These are phyloP conservation scores for Paramecium bursaria DNA, from an alignment of 73 alveolate genomes.

Conservation along the genomic window DNA sequence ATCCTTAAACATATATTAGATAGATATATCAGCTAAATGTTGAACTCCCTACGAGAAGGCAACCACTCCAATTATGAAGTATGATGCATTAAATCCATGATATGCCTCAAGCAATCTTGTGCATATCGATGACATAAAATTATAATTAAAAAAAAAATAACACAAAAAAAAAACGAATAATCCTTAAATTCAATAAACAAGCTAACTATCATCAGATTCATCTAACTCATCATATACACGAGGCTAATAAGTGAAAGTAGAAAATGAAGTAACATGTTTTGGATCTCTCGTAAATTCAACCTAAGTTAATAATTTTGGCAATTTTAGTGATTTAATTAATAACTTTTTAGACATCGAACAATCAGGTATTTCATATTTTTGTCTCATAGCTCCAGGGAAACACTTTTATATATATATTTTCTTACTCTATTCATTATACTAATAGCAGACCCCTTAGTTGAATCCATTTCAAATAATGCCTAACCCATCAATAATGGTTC, in stretches of 20 bases:
- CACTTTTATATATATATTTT: neutral
- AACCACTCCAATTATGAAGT: constrained; percentile 29
- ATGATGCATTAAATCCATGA: constrained; percentile 12
- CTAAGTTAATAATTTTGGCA: constrained; percentile 29
- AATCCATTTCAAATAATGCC: constrained; percentile 36
- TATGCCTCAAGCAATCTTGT: too few relatives aligned
- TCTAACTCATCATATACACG: too few relatives aligned
- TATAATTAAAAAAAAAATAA: too few relatives aligned
- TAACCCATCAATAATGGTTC: constrained; percentile 10
- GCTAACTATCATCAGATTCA: too few relatives aligned
- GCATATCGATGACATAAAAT: too few relatives aligned
- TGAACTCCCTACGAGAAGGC: constrained; percentile 52
- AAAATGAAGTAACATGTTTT: constrained; percentile 22
- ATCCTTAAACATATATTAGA: constrained; percentile 69
- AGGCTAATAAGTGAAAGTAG: too few relatives aligned
- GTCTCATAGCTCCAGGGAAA: constrained; percentile 52
- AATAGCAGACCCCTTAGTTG: constrained; percentile 34
- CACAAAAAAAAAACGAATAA: too few relatives aligned
- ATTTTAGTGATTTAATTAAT: constrained; percentile 41
- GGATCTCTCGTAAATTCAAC: constrained; percentile 22
- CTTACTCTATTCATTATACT: constrained; percentile 61
- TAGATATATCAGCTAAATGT: constrained; percentile 71
- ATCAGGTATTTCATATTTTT: constrained; percentile 26
- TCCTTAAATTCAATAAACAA: too few relatives aligned
- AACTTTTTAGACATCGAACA: constrained; percentile 1